Percentiles rank a stretch among this genome's conserved stretches.
phyloP scores from a whole-genome alignment of 371 early-diverging fungal species.

The Phascolomyces articulosus region DNA sequence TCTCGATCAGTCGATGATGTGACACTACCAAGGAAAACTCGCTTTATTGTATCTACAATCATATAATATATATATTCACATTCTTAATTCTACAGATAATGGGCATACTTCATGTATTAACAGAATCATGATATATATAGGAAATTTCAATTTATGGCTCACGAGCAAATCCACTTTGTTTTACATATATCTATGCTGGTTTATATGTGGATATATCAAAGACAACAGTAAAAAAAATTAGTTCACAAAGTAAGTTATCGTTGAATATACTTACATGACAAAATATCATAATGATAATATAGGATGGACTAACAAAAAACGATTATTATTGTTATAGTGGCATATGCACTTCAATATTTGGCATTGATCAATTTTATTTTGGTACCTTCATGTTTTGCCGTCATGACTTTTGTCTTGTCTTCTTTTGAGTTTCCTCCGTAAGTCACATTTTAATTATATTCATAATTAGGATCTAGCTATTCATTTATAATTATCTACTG shows the following conservation, averaged over 20 bases:
- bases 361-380: constrained; percentile 43
- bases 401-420: constrained; percentile 28
- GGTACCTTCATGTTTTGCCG: constrained; percentile 34
- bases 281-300: too few species aligned
- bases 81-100: not conserved
- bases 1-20: constrained; percentile 34
- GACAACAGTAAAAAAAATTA: constrained; percentile 29
- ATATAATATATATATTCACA: not conserved
- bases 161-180: constrained; percentile 47
- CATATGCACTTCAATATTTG: constrained; percentile 35
- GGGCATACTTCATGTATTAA: not conserved
- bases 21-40: constrained; percentile 38
- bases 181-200: constrained; percentile 47
- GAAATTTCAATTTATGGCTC: constrained; percentile 41
- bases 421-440: constrained; percentile 33
- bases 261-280: too few species aligned
- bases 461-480: not conserved
- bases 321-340: too few species aligned
- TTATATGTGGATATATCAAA: constrained; percentile 38
- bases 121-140: constrained; percentile 11
- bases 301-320: not conserved
- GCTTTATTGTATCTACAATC: constrained; percentile 35
- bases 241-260: constrained; percentile 29
- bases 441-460: not conserved
- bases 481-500: not conserved